These are phyloP conservation scores for Lasiodiplodia sp. DNA, from an alignment of 2,329 filamentous ascomycete species.

Conservation along the genomic window DNA sequence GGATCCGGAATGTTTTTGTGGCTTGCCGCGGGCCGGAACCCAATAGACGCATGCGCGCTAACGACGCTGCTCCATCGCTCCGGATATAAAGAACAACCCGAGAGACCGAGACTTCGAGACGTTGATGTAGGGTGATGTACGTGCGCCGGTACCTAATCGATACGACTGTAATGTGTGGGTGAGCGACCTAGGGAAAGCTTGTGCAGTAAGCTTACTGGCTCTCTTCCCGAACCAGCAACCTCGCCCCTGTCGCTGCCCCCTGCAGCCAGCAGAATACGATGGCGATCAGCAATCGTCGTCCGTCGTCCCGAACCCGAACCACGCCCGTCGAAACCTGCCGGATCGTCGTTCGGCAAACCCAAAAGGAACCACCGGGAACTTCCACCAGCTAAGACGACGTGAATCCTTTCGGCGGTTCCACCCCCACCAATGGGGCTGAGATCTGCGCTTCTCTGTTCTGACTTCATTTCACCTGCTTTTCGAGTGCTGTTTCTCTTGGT, in stretches of 20 bases:
- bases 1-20: background rate
- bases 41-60: background rate
- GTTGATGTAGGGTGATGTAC: background rate
- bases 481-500: background rate
- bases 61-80: background rate
- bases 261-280: slow-evolving; percentile 14
- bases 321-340: background rate
- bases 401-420: background rate
- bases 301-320: background rate
- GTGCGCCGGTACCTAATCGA: background rate
- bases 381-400: background rate
- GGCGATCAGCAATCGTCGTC: background rate
- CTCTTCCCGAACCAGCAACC: background rate
- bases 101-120: background rate
- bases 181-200: background rate
- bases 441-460: slow-evolving; percentile 1
- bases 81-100: slow-evolving; percentile 5
- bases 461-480: background rate
- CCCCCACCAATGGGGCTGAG: slow-evolving; percentile 1
- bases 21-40: background rate
- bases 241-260: slow-evolving; percentile 12
- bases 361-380: background rate
- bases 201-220: slow-evolving; percentile 19
- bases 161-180: background rate
- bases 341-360: background rate